Percentiles rank a stretch among this genome's conserved stretches.
phyloP scores from a whole-genome alignment of 139 green algal species.

The Chlorella sp. region DNA sequence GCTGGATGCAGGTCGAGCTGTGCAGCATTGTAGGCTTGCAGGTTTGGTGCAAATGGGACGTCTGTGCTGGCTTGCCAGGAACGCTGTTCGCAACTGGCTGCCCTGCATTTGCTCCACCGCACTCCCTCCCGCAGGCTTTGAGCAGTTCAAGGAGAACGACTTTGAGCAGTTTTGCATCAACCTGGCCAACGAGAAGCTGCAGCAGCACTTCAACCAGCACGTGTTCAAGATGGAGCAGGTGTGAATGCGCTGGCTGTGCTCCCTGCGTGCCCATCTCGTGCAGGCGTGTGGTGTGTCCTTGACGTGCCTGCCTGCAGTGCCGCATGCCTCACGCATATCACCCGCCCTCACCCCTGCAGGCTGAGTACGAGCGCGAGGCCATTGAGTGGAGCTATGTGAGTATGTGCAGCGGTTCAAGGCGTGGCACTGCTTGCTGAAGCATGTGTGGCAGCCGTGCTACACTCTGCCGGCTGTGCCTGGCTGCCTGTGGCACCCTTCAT shows the following conservation, averaged over 20 bases:
- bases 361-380: conserved; percentile 96
- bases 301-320: not conserved
- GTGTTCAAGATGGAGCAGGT: conserved; percentile 99
- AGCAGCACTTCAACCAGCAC: conserved; percentile 99
- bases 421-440: no score
- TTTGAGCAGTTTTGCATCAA: conserved; percentile 99
- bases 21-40: not conserved
- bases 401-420: no score
- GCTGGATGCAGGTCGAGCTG: not conserved
- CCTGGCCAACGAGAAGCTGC: conserved; percentile 96
- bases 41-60: not conserved
- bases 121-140: conserved; percentile 67
- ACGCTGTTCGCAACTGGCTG: no score
- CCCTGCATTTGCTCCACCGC: not conserved
- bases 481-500: no score
- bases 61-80: no score
- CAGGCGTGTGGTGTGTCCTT: not conserved
- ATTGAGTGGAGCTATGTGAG: conserved; percentile 96
- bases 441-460: no score
- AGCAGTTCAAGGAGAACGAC: conserved; percentile 89
- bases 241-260: not conserved
- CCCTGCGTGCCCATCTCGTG: not conserved
- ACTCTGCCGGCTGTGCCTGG: no score
- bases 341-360: conserved; percentile 44
- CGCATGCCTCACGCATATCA: not conserved